A percentile compares a stretch with the other conserved stretches of the same genome.
phyloP scores from a whole-genome alignment of 2,329 filamentous ascomycete genomes.

The Harringtonia aguacate region DNA sequence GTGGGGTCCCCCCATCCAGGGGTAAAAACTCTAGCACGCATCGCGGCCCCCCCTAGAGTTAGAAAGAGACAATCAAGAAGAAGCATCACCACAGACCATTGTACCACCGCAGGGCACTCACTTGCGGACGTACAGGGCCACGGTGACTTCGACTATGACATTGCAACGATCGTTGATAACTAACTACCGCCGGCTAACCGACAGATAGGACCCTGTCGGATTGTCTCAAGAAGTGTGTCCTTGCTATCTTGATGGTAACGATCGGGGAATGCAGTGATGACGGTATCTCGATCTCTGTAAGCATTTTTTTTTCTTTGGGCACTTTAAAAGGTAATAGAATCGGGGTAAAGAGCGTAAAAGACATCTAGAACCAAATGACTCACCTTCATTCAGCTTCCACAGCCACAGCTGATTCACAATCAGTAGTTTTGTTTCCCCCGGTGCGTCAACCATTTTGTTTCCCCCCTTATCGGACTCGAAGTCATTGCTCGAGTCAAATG shows the following conservation, averaged over 20 bases:
- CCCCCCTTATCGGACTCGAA: background rate
- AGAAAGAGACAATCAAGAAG: no score
- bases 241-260: background rate
- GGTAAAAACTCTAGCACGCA: no score
- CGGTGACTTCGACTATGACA: no score
- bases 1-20: no score
- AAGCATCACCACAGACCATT: no score
- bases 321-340: background rate
- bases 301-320: background rate
- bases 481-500: background rate
- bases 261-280: slow-evolving; percentile 2
- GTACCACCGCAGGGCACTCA: no score
- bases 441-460: background rate
- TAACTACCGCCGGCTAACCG: no score
- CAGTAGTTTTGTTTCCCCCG: background rate
- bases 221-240: background rate
- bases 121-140: no score
- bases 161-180: no score
- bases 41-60: no score
- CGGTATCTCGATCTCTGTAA: background rate
- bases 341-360: no score
- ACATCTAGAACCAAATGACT: background rate
- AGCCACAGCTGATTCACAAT: slow-evolving; percentile 3
- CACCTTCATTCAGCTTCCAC: slow-evolving; percentile 1
- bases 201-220: background rate